Percentiles rank a stretch among this genome's conserved stretches.
phyloP scores from a whole-genome alignment of 1,284 basidiomycete genomes.

The Rhodotorula sp. region DNA sequence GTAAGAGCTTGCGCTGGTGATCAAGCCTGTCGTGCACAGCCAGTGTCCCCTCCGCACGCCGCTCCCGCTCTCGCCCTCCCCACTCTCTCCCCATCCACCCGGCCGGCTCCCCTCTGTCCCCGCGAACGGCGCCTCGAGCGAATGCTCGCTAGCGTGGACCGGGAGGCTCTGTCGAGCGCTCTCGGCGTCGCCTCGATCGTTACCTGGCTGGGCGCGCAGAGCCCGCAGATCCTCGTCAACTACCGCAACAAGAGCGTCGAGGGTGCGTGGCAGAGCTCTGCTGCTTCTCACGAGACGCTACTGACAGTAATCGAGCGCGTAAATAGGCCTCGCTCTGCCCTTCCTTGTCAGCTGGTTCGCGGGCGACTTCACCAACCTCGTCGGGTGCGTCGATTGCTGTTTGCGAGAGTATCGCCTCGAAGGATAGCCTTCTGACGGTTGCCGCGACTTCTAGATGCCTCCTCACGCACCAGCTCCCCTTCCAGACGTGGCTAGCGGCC shows the following conservation, averaged over 20 bases:
- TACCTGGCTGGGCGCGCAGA: constrained; percentile 89
- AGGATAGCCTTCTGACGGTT: too few species aligned
- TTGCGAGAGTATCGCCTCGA: too few species aligned
- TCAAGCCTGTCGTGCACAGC: too few species aligned
- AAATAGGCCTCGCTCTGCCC: constrained; percentile 78
- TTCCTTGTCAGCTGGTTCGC: constrained; percentile 88
- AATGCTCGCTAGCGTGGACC: not conserved
- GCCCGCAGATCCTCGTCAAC: constrained; percentile 54
- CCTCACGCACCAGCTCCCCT: constrained; percentile 87
- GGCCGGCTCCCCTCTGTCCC: not conserved
- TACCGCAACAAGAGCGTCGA: constrained; percentile 18
- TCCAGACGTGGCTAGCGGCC: constrained; percentile 85
- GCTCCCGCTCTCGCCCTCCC: not conserved
- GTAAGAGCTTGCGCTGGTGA: too few species aligned
- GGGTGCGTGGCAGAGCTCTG: constrained; percentile 13
- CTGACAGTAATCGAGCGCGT: constrained; percentile 57
- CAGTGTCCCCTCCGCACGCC: too few species aligned
- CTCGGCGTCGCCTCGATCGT: constrained; percentile 61
- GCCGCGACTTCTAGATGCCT: constrained; percentile 58
- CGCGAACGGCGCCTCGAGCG: not conserved
- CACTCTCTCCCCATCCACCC: not conserved
- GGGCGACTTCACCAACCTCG: constrained; percentile 83
- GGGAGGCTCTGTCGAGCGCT: constrained; percentile 7
- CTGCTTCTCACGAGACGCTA: not conserved
- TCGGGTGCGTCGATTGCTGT: constrained; percentile 54